Base-by-base conservation (phyloP, 2,329 filamentous ascomycete genomes). In the Arthrobotrys iridis region DNA sequence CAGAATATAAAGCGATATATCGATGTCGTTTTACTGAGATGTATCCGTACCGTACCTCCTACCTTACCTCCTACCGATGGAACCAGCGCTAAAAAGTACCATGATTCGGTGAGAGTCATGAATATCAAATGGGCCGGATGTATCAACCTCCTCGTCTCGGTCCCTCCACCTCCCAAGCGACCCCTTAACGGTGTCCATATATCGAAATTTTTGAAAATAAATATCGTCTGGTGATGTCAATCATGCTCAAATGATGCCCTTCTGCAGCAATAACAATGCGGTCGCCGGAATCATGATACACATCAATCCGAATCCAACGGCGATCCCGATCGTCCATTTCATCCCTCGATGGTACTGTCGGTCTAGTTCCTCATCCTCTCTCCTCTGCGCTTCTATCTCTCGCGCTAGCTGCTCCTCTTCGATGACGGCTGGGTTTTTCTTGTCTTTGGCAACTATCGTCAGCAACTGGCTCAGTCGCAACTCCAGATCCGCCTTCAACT, bases 281-380 rank as follows among this genome's bases (percentile, higher is more conserved):
- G 70, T 74, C 5, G 70, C 70, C 5, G 70, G 70, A 3, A 74
- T 41, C 70, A 74, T 74, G 24, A 74, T 74, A n/a, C 62, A 74
- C 70, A 67, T 55, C 40, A 74, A 40, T 10, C 70, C 70, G 24
- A 74, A 74, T 4, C 55, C 62, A 22, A 74, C 43, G 1, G 70
- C 70, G n/a, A 74, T 46, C 5, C 70, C 70, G 18, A 74, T 58
- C n/a, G 70, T 74, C 70, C 70, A 74, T 18, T 74, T 74, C 62
- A 74, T 67, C n/a, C 70, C 70, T 11, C 70, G 37, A 26, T 67
- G 35, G n/a, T 67, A 67, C 45, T 74, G 70, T 18, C 55, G 15
- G 24, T 74, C 70, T 2, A 67, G 22, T 15, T 46, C 30, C 8
- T 74, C 70, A 8, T 74, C 70, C 13, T 74, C 70, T 15, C 52